phyloP scores from a whole-genome alignment of 2,329 filamentous ascomycete species.

The Diaporthe velutina region DNA sequence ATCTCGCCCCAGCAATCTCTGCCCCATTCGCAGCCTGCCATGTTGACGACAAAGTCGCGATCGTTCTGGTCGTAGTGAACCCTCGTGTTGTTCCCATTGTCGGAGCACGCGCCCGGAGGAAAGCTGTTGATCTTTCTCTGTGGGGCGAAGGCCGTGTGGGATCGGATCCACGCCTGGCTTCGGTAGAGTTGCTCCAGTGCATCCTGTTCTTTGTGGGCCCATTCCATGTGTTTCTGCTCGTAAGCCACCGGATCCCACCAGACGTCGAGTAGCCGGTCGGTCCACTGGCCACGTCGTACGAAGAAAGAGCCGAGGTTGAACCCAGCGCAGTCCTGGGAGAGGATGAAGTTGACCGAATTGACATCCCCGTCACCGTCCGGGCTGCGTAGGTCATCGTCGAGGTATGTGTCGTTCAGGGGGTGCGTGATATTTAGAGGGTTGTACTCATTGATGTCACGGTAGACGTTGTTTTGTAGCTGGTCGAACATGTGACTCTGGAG shows the following conservation, averaged over 20 bases:
- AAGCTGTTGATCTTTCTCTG: conserved; percentile 97
- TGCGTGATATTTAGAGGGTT: conserved; percentile 96
- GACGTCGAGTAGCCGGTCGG: conserved; percentile 89
- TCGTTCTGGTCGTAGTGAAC: conserved; percentile 91
- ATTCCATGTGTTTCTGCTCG: conserved; percentile 98
- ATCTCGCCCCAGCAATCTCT: conserved; percentile 98
- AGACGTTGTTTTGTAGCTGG: conserved; percentile 78
- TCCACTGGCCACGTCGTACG: conserved; percentile 86
- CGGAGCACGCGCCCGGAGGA: conserved; percentile 88
- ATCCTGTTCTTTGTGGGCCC: conserved; percentile 99
- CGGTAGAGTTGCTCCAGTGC: conserved; percentile 92
- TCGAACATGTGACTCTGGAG: conserved; percentile 93
- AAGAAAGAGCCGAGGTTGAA: conserved; percentile 99
- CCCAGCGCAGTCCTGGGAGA: conserved; percentile 93
- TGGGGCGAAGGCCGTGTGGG: conserved; percentile 88
- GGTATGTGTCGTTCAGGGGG: conserved; percentile 78
- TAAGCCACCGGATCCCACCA: conserved; percentile 99
- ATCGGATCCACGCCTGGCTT: conserved; percentile 92
- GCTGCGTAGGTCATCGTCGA: conserved; percentile 81
- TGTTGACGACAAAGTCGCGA: conserved; percentile 95
- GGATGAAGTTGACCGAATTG: conserved; percentile 86
- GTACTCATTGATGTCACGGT: conserved; percentile 96
- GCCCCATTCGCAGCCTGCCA: conserved; percentile 98
- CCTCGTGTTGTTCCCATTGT: conserved; percentile 78
- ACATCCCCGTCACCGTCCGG: conserved; percentile 81